These are phyloP conservation scores for Phyllosticta capitalensis DNA, from an alignment of 2,329 filamentous ascomycete genomes.

Conservation along the genomic window DNA sequence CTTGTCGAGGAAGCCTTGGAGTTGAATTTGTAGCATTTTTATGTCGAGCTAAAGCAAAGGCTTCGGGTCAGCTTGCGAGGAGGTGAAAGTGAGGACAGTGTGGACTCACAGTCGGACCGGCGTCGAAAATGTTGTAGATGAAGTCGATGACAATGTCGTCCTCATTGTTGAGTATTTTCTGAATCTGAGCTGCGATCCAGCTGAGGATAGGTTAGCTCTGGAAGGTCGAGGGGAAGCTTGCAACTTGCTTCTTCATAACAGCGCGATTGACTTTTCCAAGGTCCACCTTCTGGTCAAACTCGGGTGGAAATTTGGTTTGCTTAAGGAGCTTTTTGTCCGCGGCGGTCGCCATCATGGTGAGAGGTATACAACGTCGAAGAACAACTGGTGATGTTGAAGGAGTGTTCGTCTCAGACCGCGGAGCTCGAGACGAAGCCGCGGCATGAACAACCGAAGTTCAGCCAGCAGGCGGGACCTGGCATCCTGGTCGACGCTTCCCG, in stretches of 20 bases:
- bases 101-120: conserved; percentile 59
- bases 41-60: conserved; percentile 65
- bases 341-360: conserved; percentile 58
- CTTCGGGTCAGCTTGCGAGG: conserved; percentile 13
- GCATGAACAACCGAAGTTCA: neutral
- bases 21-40: conserved; percentile 86
- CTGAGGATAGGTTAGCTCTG: conserved; percentile 36
- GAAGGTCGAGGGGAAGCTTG: neutral
- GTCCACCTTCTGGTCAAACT: conserved; percentile 94
- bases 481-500: too few species aligned
- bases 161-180: conserved; percentile 79
- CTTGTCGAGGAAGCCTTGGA: conserved; percentile 91
- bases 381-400: neutral
- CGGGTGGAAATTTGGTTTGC: conserved; percentile 85
- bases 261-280: conserved; percentile 95
- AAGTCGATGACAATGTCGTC: conserved; percentile 95
- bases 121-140: conserved; percentile 60
- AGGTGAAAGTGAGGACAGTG: neutral
- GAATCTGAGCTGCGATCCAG: conserved; percentile 88
- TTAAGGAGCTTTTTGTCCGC: conserved; percentile 84
- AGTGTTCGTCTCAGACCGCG: neutral
- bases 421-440: neutral
- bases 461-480: neutral
- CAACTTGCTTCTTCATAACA: conserved; percentile 86
- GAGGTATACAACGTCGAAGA: neutral